Conservation (phyloP, 306 rosid genomes). For the Ceratonia siliqua region DNA sequence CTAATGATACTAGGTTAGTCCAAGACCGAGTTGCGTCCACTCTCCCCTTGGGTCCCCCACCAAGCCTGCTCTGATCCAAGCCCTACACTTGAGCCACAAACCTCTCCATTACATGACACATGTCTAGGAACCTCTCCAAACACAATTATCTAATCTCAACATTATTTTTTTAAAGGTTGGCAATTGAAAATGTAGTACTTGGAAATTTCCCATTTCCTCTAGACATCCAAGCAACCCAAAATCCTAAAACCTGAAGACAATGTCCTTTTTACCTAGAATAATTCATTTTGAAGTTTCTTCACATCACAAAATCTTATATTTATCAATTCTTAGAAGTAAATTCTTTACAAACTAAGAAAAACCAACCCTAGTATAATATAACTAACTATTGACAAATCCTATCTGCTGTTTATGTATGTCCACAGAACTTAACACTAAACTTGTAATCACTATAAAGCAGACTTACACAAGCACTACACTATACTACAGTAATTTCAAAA, state of each 20-base stretch:
- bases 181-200: not conserved
- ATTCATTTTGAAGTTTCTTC: not conserved
- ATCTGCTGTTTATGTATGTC: not conserved
- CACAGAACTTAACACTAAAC: not conserved
- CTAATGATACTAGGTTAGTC: too few relatives aligned
- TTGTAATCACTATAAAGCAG: not conserved
- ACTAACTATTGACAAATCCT: not conserved
- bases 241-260: not conserved
- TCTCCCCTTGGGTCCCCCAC: too few relatives aligned
- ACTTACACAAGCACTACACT: not conserved
- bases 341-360: conserved; percentile 17
- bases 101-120: too few relatives aligned
- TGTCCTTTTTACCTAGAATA: not conserved
- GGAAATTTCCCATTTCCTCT: not conserved
- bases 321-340: not conserved
- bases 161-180: not conserved
- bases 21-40: too few relatives aligned
- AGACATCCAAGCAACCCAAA: not conserved
- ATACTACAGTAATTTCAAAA: not conserved
- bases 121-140: too few relatives aligned
- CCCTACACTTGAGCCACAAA: too few relatives aligned
- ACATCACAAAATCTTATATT: not conserved
- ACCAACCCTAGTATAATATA: not conserved
- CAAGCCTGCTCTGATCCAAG: too few relatives aligned
- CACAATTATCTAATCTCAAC: not conserved